These are phyloP conservation scores for Hibiscus tridactylites DNA, from an alignment of 345 rosid species.

Conservation along the genomic window DNA sequence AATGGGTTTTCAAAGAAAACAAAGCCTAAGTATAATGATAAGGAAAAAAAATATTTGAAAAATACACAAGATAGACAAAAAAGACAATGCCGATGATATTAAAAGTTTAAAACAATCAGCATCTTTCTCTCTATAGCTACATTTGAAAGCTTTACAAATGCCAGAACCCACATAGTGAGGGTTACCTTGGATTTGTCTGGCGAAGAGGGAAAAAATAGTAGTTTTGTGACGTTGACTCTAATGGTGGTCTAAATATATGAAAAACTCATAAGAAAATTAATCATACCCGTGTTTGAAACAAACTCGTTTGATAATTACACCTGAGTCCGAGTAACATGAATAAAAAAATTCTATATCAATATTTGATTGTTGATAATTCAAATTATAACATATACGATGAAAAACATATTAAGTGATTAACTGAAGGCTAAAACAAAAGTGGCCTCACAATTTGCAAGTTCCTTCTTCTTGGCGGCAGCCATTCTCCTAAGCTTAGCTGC, in stretches of 20 bases:
- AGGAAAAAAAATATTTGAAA: neutral
- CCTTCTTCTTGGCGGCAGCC: slow-evolving; percentile 83
- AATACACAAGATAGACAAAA: neutral
- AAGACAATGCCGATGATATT: neutral
- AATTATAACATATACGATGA: neutral
- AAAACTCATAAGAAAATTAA: neutral
- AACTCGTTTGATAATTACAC: neutral
- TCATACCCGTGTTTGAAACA: neutral
- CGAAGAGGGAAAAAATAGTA: no score
- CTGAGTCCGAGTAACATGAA: neutral
- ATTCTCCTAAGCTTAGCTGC: slow-evolving; percentile 66
- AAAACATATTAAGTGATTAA: neutral
- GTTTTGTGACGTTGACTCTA: neutral
- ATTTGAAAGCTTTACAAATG: neutral
- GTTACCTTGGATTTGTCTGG: no score
- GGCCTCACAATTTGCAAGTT: slow-evolving; percentile 59
- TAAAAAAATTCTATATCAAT: neutral
- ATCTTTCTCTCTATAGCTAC: neutral
- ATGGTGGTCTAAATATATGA: neutral
- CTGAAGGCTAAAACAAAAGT: neutral
- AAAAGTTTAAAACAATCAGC: neutral
- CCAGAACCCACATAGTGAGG: neutral
- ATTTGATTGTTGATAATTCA: neutral
- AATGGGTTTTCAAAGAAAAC: no score
- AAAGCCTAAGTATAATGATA: neutral